Evolutionary conservation across 495 filamentous ascomycete species (phyloP).

Genomic region (Echria macrotheca): DNA sequence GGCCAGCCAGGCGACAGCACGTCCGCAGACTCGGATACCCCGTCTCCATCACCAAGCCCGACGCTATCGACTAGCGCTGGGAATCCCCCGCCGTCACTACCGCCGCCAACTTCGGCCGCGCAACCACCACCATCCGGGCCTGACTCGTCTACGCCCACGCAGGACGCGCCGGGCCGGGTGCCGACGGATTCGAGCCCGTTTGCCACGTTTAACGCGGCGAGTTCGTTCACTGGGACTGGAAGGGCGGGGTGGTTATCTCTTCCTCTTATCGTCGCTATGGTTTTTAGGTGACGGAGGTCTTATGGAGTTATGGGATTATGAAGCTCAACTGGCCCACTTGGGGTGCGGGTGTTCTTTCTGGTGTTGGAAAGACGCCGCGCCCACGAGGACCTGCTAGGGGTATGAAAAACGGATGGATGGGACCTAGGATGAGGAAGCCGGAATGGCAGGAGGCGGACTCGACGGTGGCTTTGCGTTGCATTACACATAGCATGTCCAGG

Average conservation of each 20-base stretch:
- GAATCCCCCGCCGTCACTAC: neutral
- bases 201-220: neutral
- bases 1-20: neutral
- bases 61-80: no score
- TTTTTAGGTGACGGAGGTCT: neutral
- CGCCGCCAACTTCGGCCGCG: neutral
- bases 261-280: neutral
- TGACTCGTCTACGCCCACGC: neutral
- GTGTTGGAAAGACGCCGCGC: no score
- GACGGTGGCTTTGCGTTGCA: no score
- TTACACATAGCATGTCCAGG: no score
- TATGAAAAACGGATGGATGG: no score
- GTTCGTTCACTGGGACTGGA: neutral
- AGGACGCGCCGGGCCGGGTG: neutral
- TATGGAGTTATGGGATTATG: neutral
- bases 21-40: no score
- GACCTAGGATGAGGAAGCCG: no score
- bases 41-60: no score
- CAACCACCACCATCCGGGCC: neutral
- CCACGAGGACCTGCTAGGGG: no score
- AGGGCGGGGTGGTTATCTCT: neutral
- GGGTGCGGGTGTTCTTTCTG: no score
- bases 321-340: no score
- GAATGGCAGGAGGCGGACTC: no score
- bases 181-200: slow-evolving; percentile 8